These are phyloP conservation scores for Candolleomyces efflorescens DNA, from an alignment of 768 basidiomycete genomes.

Conservation along the genomic window DNA sequence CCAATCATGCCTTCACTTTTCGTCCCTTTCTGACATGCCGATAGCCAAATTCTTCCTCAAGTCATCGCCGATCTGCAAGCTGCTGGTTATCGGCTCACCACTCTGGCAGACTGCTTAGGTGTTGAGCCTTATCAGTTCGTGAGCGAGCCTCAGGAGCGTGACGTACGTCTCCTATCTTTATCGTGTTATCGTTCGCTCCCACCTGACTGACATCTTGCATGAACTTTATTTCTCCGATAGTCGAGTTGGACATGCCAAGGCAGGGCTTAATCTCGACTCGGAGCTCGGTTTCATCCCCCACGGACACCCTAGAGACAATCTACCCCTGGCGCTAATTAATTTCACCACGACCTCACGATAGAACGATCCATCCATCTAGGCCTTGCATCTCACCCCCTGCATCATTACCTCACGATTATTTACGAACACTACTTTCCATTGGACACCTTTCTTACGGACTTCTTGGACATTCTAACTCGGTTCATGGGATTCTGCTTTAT, in stretches of 20 bases:
- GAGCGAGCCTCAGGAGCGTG: conserved; percentile 21
- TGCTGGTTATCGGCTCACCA: conserved; percentile 36
- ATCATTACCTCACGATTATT: not conserved
- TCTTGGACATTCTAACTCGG: not conserved
- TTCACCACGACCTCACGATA: no score
- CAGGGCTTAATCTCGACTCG: not conserved
- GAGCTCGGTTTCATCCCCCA: no score
- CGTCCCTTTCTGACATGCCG: not conserved
- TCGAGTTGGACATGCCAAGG: not conserved
- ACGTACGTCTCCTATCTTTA: conserved; percentile 21
- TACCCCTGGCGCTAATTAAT: no score
- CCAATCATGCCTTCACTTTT: not conserved
- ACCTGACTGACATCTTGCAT: not conserved
- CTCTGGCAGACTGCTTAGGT: conserved; percentile 35
- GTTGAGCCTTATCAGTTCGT: conserved; percentile 26
- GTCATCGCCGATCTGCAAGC: conserved; percentile 28
- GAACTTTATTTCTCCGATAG: not conserved
- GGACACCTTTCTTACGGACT: not conserved
- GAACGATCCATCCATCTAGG: no score
- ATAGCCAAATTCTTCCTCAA: conserved; percentile 28
- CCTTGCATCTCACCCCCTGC: not conserved
- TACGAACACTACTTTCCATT: not conserved
- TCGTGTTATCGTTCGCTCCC: not conserved
- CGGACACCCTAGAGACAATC: no score
- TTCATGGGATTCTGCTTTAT: not conserved